These are phyloP conservation scores for Pleurotus platypus DNA, from an alignment of 768 basidiomycete genomes.

Conservation along the genomic window DNA sequence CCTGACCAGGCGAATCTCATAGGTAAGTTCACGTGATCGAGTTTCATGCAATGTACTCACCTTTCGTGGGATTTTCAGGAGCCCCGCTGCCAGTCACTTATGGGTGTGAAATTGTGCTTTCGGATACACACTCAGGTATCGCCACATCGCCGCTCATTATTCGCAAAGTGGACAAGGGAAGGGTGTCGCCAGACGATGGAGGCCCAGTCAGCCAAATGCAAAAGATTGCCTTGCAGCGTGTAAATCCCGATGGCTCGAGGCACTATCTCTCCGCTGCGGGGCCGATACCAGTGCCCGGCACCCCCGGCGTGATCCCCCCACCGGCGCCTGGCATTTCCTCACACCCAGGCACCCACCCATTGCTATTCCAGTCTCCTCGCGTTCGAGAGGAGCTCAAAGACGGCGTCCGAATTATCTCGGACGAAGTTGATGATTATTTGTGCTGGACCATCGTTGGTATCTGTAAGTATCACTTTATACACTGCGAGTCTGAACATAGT, in stretches of 20 bases:
- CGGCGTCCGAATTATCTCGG: constrained; percentile 68
- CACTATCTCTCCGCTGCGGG: constrained; percentile 90
- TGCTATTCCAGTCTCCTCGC: constrained; percentile 76
- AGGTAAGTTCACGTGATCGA: constrained; percentile 63
- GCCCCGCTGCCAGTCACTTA: constrained; percentile 88
- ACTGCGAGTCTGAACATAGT: constrained; percentile 15
- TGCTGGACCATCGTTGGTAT: constrained; percentile 97
- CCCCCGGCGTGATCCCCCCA: constrained; percentile 62
- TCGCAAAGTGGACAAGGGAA: constrained; percentile 89
- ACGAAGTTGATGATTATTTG: constrained; percentile 92
- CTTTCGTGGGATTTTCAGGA: constrained; percentile 31
- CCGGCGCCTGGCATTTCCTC: constrained; percentile 74
- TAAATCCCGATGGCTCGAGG: constrained; percentile 77
- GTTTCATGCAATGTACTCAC: constrained; percentile 34
- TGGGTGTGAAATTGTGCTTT: constrained; percentile 83
- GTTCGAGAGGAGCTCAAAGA: constrained; percentile 82
- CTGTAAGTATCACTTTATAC: constrained; percentile 48
- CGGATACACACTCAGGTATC: constrained; percentile 82
- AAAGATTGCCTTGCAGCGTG: constrained; percentile 86
- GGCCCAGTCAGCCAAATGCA: constrained; percentile 97
- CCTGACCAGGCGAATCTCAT: constrained; percentile 61
- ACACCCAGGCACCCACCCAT: constrained; percentile 76
- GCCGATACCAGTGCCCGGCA: constrained; percentile 59
- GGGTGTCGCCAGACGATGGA: constrained; percentile 82
- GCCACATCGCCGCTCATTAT: constrained; percentile 84